These are phyloP conservation scores for Pyracantha coccinea DNA, from an alignment of 331 rosid species.

Conservation along the genomic window DNA sequence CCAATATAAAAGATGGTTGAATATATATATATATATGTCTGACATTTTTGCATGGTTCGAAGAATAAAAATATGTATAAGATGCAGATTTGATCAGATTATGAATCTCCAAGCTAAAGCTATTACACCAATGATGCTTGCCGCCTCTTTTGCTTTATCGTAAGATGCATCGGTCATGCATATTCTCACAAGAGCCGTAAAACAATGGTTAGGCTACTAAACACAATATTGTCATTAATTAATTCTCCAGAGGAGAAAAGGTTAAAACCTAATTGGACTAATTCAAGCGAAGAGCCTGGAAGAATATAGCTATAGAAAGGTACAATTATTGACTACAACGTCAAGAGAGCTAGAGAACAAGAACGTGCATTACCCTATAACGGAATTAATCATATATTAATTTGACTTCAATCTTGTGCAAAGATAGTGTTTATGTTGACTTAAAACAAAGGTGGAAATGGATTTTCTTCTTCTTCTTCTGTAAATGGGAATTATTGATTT, in stretches of 20 bases:
- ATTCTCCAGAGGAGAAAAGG: not conserved
- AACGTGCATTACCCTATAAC: not conserved
- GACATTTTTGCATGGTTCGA: constrained; percentile 57
- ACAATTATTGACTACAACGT: constrained; percentile 17
- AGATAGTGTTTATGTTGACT: not conserved
- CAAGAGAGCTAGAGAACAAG: constrained; percentile 3
- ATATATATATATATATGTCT: constrained; percentile 14
- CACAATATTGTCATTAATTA: too few relatives aligned
- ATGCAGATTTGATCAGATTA: constrained; percentile 16
- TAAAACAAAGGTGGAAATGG: not conserved
- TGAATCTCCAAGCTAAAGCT: constrained; percentile 16
- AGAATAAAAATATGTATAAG: constrained; percentile 12
- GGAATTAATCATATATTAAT: not conserved
- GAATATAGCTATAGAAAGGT: not conserved
- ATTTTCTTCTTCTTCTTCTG: not conserved
- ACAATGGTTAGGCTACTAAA: not conserved
- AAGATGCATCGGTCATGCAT: not conserved
- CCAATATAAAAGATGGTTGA: constrained; percentile 23
- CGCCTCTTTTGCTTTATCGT: constrained; percentile 5
- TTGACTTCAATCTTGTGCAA: not conserved
- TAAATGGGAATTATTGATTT: not conserved
- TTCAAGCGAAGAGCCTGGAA: constrained; percentile 8
- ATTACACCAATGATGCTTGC: not conserved
- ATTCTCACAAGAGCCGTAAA: not conserved
- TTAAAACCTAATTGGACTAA: not conserved